Evolutionary conservation across 768 basidiomycete species (phyloP).

Genomic region (Hortiboletus campestris): DNA sequence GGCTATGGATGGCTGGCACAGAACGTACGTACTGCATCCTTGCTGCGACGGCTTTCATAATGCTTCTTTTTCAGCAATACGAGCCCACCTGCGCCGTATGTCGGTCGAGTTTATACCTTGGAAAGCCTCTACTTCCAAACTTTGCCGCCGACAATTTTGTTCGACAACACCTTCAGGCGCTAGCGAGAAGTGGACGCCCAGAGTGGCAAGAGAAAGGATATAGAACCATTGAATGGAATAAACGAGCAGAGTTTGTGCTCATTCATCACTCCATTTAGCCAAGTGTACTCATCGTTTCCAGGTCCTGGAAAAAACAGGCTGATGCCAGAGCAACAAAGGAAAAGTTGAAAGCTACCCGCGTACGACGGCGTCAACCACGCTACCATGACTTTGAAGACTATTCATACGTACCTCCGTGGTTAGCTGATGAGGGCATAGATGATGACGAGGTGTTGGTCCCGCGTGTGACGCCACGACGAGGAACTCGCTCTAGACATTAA

Average conservation of each 20-base stretch:
- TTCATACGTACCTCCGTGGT: constrained; percentile 1
- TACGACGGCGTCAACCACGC: constrained; percentile 13
- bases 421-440: constrained; percentile 3
- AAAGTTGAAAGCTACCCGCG: constrained; percentile 12
- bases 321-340: constrained; percentile 14
- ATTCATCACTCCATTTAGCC: neutral
- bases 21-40: constrained; percentile 40
- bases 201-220: constrained; percentile 55
- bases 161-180: constrained; percentile 52
- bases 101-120: constrained; percentile 43
- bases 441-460: constrained; percentile 1
- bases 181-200: constrained; percentile 43
- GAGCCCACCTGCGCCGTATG: constrained; percentile 59
- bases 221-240: constrained; percentile 49
- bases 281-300: constrained; percentile 1
- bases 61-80: constrained; percentile 30
- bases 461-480: constrained; percentile 13
- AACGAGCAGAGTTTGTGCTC: constrained; percentile 51
- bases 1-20: constrained; percentile 56
- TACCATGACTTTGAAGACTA: constrained; percentile 13
- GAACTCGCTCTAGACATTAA: constrained; percentile 18
- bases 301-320: constrained; percentile 31
- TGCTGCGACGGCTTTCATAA: neutral
- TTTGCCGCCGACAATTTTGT: constrained; percentile 59
- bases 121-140: constrained; percentile 59